These are phyloP conservation scores for Leishmania tropica DNA, from an alignment of 208 protist genomes.

Conservation along the genomic window DNA sequence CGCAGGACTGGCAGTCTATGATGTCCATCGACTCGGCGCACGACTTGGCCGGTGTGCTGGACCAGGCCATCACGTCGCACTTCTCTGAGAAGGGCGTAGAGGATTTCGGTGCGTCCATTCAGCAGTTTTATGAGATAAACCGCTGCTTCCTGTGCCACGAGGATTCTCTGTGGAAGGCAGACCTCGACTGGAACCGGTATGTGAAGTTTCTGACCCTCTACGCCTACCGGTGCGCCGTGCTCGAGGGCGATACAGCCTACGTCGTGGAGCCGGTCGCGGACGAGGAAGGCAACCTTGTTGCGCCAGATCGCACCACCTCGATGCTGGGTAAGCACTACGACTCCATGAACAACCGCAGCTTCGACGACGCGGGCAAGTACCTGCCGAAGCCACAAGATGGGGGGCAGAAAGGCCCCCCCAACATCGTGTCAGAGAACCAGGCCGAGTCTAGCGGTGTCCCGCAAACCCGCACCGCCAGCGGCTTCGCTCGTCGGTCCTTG, in stretches of 20 bases:
- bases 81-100: constrained; percentile 64
- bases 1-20: constrained; percentile 29
- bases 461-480: constrained; percentile 9
- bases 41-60: constrained; percentile 73
- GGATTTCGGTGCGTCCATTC: constrained; percentile 44
- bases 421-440: not conserved
- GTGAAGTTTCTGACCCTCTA: constrained; percentile 88
- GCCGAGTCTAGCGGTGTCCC: not conserved
- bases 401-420: not conserved
- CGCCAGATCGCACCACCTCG: constrained; percentile 39
- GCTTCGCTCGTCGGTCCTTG: constrained; percentile 11
- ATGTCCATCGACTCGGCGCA: constrained; percentile 48
- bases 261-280: constrained; percentile 52
- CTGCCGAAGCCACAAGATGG: constrained; percentile 40
- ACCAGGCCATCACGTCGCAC: constrained; percentile 78
- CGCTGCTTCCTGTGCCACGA: constrained; percentile 55
- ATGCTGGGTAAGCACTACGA: constrained; percentile 68
- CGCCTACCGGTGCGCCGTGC: constrained; percentile 48
- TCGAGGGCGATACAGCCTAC: constrained; percentile 30
- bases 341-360: constrained; percentile 42
- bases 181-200: constrained; percentile 75
- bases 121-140: constrained; percentile 59
- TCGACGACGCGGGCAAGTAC: constrained; percentile 38
- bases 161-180: constrained; percentile 33
- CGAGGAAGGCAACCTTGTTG: constrained; percentile 45